phyloP scores from a whole-genome alignment of 2,329 filamentous ascomycete genomes.

The Ceratocystis variospora region DNA sequence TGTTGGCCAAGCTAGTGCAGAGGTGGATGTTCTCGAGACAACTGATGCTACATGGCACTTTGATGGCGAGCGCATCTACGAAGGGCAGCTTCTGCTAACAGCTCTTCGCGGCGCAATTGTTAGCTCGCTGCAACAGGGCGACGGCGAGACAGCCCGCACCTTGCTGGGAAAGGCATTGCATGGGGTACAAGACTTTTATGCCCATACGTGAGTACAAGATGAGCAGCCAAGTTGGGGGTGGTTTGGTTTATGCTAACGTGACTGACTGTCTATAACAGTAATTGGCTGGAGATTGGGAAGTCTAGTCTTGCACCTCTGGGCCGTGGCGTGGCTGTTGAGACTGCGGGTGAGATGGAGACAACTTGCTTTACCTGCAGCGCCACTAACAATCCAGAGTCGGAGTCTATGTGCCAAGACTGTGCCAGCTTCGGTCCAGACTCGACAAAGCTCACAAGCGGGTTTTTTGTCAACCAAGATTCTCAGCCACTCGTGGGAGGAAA shows the following conservation, averaged over 20 bases:
- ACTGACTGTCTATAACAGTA: neutral
- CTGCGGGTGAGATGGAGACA: slow-evolving; percentile 1
- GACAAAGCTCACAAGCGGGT: slow-evolving; percentile 12
- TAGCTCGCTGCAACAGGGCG: slow-evolving; percentile 10
- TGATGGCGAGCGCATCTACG: slow-evolving; percentile 16
- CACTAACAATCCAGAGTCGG: neutral
- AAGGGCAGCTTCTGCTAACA: slow-evolving; percentile 13
- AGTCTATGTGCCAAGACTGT: slow-evolving; percentile 14
- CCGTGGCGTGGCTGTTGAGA: slow-evolving; percentile 10
- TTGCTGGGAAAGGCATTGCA: slow-evolving; percentile 19
- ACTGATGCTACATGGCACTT: slow-evolving; percentile 18
- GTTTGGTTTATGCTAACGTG: neutral
- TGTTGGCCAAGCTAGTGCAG: slow-evolving; percentile 15
- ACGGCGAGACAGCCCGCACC: slow-evolving; percentile 11
- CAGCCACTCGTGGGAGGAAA: slow-evolving; percentile 12
- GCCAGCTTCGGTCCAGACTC: neutral
- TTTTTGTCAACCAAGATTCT: slow-evolving; percentile 12
- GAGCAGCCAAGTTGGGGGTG: neutral
- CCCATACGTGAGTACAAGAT: slow-evolving; percentile 17
- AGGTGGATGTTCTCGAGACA: slow-evolving; percentile 14
- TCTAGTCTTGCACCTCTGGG: slow-evolving; percentile 14
- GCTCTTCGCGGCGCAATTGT: slow-evolving; percentile 14
- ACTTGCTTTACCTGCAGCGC: slow-evolving; percentile 10
- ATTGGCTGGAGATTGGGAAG: slow-evolving; percentile 17
- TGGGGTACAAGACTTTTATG: slow-evolving; percentile 20